phyloP scores from a whole-genome alignment of 2,329 filamentous ascomycete genomes.

The Colletotrichum cordylinicola region DNA sequence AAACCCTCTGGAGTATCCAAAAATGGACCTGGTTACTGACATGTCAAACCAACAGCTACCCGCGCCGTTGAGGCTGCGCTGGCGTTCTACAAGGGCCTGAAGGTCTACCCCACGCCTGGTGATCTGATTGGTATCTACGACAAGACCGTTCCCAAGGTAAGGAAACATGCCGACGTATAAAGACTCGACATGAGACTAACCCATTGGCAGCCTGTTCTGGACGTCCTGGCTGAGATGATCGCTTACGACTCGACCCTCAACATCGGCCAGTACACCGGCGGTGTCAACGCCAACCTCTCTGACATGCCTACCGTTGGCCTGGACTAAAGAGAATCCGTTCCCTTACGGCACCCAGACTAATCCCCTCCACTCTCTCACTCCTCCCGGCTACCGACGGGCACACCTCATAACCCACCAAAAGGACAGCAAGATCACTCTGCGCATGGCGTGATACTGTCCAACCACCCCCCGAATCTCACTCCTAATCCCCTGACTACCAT shows the following conservation, averaged over 20 bases:
- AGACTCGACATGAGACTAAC: slow-evolving; percentile 23
- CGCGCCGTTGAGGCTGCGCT: slow-evolving; percentile 80
- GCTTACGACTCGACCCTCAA: slow-evolving; percentile 82
- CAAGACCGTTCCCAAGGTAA: slow-evolving; percentile 94
- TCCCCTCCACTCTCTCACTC: not conserved
- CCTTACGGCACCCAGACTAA: not conserved
- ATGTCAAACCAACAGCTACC: not conserved
- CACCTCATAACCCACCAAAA: not conserved
- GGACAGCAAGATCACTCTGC: slow-evolving; percentile 1
- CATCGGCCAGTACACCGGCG: slow-evolving; percentile 50
- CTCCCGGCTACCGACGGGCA: not conserved
- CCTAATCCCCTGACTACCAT: slow-evolving; percentile 11
- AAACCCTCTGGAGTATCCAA: not conserved
- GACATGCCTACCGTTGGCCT: slow-evolving; percentile 59
- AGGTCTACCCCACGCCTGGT: slow-evolving; percentile 93
- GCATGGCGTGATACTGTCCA: not conserved
- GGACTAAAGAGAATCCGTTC: slow-evolving; percentile 47
- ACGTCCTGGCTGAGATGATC: slow-evolving; percentile 98
- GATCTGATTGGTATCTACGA: slow-evolving; percentile 98
- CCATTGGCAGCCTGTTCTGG: slow-evolving; percentile 79
- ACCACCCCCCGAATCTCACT: not conserved
- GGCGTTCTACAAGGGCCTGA: slow-evolving; percentile 97
- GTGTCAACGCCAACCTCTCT: slow-evolving; percentile 42
- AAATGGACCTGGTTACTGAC: slow-evolving; percentile 2
- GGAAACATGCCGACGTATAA: not conserved